Evolutionary conservation across 2,329 filamentous ascomycete species (phyloP).

Genomic region (Venturia carpophila): DNA sequence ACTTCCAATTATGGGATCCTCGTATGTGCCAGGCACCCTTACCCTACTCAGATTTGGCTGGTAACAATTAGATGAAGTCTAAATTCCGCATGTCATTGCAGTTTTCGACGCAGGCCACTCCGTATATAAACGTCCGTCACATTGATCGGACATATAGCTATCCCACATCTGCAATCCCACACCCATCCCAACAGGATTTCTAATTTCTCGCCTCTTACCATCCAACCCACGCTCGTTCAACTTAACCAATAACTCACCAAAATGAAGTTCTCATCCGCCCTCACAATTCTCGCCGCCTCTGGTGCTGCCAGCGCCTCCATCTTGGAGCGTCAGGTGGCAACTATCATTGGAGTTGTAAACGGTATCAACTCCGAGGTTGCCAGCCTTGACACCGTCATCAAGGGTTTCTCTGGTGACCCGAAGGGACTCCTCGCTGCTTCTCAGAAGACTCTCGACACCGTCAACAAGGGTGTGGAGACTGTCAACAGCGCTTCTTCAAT

Average conservation of each 20-base stretch:
- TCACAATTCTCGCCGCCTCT: conserved; percentile 8
- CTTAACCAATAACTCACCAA: background rate
- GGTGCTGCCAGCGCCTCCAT: conserved; percentile 12
- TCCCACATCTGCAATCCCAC: no score
- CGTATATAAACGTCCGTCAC: conserved; percentile 12
- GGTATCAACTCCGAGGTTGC: conserved; percentile 19
- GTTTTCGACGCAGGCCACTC: background rate
- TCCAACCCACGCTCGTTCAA: conserved; percentile 3
- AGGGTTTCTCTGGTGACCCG: conserved; percentile 25
- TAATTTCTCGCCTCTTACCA: background rate
- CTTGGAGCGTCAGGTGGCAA: conserved; percentile 16
- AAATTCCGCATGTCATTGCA: conserved; percentile 8
- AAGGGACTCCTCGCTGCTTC: conserved; percentile 24
- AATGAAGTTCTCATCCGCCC: conserved; percentile 9
- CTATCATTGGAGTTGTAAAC: conserved; percentile 19
- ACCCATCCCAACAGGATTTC: background rate
- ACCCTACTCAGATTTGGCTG: background rate
- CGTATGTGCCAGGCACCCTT: conserved; percentile 4
- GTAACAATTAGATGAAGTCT: conserved; percentile 16
- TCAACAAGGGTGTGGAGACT: conserved; percentile 25
- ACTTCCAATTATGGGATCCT: background rate
- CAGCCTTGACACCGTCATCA: conserved; percentile 24
- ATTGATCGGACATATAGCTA: no score
- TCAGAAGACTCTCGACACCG: conserved; percentile 24
- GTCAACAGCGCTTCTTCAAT: conserved; percentile 24